Evolutionary conservation across 2,329 filamentous ascomycete genomes (phyloP), one percentile per base, ranked within the genome.

Genomic region (Botrytis hyacinthi): DNA sequence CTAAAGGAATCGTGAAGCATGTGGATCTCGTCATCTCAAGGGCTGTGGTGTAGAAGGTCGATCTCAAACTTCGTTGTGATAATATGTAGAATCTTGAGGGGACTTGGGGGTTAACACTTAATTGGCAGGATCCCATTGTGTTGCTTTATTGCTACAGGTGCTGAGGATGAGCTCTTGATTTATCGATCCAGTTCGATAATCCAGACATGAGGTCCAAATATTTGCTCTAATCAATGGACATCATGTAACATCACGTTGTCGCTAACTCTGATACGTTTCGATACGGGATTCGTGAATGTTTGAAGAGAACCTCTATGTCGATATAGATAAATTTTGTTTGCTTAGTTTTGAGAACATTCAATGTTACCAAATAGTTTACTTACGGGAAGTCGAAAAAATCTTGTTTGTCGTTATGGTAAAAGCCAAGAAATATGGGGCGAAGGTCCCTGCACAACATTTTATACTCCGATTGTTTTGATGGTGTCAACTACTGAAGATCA

Each of bases 361-460:
- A 48, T 66, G 5, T 40, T 37, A 48, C 35, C 37, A 20, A 16
- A 29, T 29, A n/a, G 35, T 42, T 29, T 54, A 14, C n/a, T 18
- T 29, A n/a, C 4, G 48, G n/a, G 14, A 29, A 32, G 65, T 40
- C 35, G 26, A 29, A 29, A 29, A 22, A 54, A 26, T 42, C 35
- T 29, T 68, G 46, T 40, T 54, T 54, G 65, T 68, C 46, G 46
- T 18, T 8, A 54, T 46, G n/a, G 35, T 48, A 20, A 68, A 54
- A n/a, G 35, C 35, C 48, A 54, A 68, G 18, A 68, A 37, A 68
- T 42, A 42, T 68, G 65, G 65, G 22, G 46, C 37, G 16, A 29
- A 54, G 48, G 48, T 54, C 65, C 65, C 65, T 68, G 65, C 65
- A 68, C 35, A 42, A 29, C 26, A 57, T 68, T 57, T 54, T 18